Evolutionary conservation across 2,329 filamentous ascomycete species (phyloP), one percentile per base, ranked within the genome.

Genomic region (Fusarium sp.): DNA sequence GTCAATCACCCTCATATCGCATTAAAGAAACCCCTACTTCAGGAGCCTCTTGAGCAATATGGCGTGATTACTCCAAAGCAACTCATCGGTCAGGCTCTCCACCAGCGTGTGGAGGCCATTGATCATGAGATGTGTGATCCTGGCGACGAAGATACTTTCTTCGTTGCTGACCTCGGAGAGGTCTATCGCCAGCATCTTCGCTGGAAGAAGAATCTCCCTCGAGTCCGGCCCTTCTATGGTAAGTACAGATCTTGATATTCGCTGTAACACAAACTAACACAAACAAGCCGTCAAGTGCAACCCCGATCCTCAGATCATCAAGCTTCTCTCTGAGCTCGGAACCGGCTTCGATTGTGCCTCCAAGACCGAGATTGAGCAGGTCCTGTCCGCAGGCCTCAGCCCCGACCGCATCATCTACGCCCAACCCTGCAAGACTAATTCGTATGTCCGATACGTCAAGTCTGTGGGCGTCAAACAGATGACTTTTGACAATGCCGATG

Each of bases 341-440:
- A 95, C 94, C 73, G 96, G 96, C 78, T 99, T 99, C 81, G 96
- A 99, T 84, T 99, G 96, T 83, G 96, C 96, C 71, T 98, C 95
- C 83, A 98, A 98, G 89, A 88, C 91, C 73, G 96, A 99, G 85
- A 98, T 99, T 76, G 95, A 99, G 81, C 91, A 95, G 81, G 92
- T 98, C 69, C 87, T 98, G 58, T 87, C 88, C 78, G 89, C 95
- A 81, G 95, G 94, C 76, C 88, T 97, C 74, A 91, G 93, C 79
- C 93, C 96, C 15, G 89, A 91, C 73, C 94, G 95, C 81, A 97
- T 99, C 86, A 98, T 99, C 84, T 99, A 98, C 80, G 96, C 96
- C 53, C 96, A 99, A 85, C 96, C 96, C 60, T 98, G 96, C 92
- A 99, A 99, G 90, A 99, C 96, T 78, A 97, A 96, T 85, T 98